Conservation (phyloP, 371 early-diverging fungal genomes). For the Zychaea mexicana region DNA sequence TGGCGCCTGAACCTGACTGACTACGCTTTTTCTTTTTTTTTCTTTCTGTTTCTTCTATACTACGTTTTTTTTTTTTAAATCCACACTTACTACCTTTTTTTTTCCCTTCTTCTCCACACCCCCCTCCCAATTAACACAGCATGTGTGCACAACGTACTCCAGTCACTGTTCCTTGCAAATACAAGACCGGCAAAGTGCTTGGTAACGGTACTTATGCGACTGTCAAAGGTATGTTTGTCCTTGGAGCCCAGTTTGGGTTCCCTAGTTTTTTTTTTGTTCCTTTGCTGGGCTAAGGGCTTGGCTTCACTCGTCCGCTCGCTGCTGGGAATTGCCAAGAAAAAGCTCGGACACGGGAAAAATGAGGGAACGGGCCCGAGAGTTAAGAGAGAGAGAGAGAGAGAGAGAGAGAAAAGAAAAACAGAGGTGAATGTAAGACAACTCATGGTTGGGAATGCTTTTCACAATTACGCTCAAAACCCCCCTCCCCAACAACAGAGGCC, state of each 20-base stretch:
- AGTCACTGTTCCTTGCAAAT: conserved; percentile 66
- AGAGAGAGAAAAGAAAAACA: no score
- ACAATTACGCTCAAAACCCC: no score
- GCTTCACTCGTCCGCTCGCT: no score
- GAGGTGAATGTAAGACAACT: neutral
- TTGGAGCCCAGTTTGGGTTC: conserved; percentile 6
- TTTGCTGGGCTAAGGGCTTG: no score
- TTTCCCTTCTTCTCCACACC: conserved; percentile 2
- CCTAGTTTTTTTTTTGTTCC: conserved; percentile 2
- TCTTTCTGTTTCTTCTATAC: no score
- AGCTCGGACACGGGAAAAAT: no score
- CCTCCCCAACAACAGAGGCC: conserved; percentile 49
- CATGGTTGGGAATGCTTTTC: neutral
- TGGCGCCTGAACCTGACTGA: no score
- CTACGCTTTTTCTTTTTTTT: neutral
- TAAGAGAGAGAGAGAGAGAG: no score
- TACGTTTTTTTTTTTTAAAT: neutral
- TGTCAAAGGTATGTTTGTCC: conserved; percentile 80
- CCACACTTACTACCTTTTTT: neutral
- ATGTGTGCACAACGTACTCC: conserved; percentile 28
- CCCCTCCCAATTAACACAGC: neutral
- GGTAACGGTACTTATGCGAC: conserved; percentile 74
- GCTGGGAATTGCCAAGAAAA: neutral
- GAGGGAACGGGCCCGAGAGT: no score
- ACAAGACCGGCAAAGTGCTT: conserved; percentile 69